Percentiles rank a stretch among this genome's conserved stretches.
These are phyloP conservation scores for Aphanomyces astaci DNA, from an alignment of 352 stramenopile species.

Conservation along the genomic window DNA sequence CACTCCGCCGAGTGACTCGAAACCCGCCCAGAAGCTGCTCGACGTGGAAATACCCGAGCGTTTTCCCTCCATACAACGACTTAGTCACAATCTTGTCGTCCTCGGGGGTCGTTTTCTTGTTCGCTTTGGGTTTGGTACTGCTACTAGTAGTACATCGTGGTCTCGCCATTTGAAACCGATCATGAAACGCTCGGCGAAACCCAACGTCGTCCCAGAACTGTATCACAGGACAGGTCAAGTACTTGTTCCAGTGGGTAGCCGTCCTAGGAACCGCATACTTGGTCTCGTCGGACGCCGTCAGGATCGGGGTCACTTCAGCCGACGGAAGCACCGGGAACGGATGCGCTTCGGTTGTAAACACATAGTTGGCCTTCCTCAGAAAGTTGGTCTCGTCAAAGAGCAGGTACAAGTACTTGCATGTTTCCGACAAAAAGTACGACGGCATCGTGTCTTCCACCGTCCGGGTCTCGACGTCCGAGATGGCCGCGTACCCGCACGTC, in stretches of 20 bases:
- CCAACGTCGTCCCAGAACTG: conserved; percentile 38
- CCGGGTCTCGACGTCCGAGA: conserved; percentile 78
- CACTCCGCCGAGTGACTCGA: not conserved
- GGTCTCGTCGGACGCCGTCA: not conserved
- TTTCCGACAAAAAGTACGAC: conserved; percentile 98
- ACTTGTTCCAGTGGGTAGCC: not conserved
- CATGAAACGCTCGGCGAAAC: conserved; percentile 27
- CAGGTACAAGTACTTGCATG: conserved; percentile 98
- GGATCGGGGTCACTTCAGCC: not conserved
- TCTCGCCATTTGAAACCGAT: not conserved
- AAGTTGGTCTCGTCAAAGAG: conserved; percentile 91
- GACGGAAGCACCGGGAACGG: conserved; percentile 72
- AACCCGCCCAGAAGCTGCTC: conserved; percentile 42
- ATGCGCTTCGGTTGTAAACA: conserved; percentile 97
- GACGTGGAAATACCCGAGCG: conserved; percentile 55
- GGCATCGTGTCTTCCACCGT: conserved; percentile 95
- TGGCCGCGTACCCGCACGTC: conserved; percentile 89
- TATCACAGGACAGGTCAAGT: not conserved
- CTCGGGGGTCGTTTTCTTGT: not conserved
- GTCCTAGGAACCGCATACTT: not conserved
- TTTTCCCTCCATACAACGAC: conserved; percentile 40
- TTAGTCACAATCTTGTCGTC: not conserved
- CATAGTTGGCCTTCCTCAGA: conserved; percentile 79
- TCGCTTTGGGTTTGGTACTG: conserved; percentile 15
- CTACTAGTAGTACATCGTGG: not conserved